Evolutionary conservation across 345 rosid genomes (phyloP).

Genomic region (Lagerstroemia speciosa): DNA sequence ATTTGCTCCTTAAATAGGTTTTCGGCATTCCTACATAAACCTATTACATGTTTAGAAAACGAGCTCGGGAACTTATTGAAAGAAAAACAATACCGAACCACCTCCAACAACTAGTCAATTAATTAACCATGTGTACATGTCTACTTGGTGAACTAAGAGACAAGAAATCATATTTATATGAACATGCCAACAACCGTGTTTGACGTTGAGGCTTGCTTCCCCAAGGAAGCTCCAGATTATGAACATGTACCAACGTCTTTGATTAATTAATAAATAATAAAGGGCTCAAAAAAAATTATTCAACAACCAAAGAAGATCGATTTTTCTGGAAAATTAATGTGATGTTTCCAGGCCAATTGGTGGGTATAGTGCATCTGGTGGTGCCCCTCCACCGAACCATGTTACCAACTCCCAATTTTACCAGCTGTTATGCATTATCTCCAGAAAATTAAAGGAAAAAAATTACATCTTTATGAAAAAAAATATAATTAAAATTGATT

Average conservation of each 20-base stretch:
- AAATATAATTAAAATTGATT: no score
- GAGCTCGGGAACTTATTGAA: no score
- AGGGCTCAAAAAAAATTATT: no score
- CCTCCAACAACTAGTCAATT: background rate
- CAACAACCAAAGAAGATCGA: background rate
- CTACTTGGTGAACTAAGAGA: background rate
- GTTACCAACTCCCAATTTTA: conserved; percentile 2
- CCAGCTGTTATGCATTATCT: background rate
- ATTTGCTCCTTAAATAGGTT: no score
- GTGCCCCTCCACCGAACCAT: conserved; percentile 5
- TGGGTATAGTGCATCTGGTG: background rate
- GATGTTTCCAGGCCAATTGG: background rate
- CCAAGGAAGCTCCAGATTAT: background rate
- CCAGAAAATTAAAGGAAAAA: background rate
- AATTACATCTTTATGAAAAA: no score
- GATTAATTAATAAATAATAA: background rate
- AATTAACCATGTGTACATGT: no score
- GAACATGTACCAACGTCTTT: background rate
- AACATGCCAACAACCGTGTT: background rate
- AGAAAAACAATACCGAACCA: no score
- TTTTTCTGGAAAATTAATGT: background rate
- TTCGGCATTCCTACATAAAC: no score
- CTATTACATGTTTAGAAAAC: no score
- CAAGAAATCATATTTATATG: background rate
- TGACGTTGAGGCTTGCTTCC: background rate